phyloP scores from a whole-genome alignment of 1,284 basidiomycete species.

The Megacollybia platyphylla region DNA sequence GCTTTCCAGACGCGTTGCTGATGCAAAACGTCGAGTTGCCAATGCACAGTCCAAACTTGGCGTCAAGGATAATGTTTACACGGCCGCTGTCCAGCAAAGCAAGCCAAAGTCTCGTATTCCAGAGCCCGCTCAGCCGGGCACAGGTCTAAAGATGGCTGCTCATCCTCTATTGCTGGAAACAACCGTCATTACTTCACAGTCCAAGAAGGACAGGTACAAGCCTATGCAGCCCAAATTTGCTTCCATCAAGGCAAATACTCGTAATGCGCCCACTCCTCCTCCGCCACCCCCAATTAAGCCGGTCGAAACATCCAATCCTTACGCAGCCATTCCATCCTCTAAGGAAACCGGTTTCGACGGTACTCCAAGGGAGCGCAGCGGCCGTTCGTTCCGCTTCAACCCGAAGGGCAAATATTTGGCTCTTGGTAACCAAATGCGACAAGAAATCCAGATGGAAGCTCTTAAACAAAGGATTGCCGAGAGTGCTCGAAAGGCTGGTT shows the following conservation, averaged over 20 bases:
- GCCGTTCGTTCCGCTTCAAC: constrained; percentile 74
- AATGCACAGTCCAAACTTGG: constrained; percentile 66
- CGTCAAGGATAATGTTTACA: constrained; percentile 72
- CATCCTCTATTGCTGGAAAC: constrained; percentile 78
- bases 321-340: constrained; percentile 37
- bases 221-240: constrained; percentile 97
- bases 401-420: constrained; percentile 85
- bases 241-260: constrained; percentile 79
- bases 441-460: constrained; percentile 80
- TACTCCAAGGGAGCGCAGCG: constrained; percentile 55
- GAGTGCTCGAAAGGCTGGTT: constrained; percentile 82
- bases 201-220: constrained; percentile 84
- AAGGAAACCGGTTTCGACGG: constrained; percentile 57
- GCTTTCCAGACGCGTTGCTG: constrained; percentile 57
- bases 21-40: constrained; percentile 68
- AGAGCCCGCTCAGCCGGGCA: constrained; percentile 62
- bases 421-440: constrained; percentile 74
- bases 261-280: constrained; percentile 56
- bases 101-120: constrained; percentile 40
- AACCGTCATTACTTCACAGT: constrained; percentile 43
- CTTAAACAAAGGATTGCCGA: constrained; percentile 90
- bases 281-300: constrained; percentile 38
- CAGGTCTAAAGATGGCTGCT: constrained; percentile 80
- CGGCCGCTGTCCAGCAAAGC: constrained; percentile 45
- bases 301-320: constrained; percentile 53